A percentile compares a stretch with the other conserved stretches of the same genome.
phyloP scores from a whole-genome alignment of 2,329 filamentous ascomycete species.

The Elsinoe australis region DNA sequence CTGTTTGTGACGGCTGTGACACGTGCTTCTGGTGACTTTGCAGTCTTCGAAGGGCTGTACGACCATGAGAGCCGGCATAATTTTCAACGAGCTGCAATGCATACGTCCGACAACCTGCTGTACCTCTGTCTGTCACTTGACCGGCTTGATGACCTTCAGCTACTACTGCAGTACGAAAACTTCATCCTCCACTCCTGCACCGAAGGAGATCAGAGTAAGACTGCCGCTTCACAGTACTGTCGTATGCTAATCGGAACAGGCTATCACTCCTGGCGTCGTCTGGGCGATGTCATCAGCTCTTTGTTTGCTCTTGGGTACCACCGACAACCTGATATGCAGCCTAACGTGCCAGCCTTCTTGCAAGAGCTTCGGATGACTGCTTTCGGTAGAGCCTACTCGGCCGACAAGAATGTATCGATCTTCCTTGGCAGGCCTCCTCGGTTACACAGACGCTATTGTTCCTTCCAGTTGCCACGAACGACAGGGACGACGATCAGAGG shows the following conservation, averaged over 20 bases:
- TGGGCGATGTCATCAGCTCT: conserved; percentile 42
- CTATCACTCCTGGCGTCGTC: conserved; percentile 41
- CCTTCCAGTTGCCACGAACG: conserved; percentile 23
- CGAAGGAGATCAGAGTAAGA: conserved; percentile 40
- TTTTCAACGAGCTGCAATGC: conserved; percentile 29
- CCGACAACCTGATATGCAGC: conserved; percentile 31
- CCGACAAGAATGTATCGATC: conserved; percentile 43
- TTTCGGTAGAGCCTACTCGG: conserved; percentile 39
- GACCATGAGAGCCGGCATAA: conserved; percentile 13
- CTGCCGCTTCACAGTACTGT: neutral
- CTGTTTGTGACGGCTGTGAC: conserved; percentile 35
- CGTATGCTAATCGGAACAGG: conserved; percentile 31
- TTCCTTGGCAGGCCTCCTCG: conserved; percentile 46
- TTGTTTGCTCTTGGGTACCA: conserved; percentile 44
- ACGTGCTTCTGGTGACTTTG: conserved; percentile 30
- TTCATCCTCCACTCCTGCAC: conserved; percentile 41
- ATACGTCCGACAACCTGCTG: conserved; percentile 33
- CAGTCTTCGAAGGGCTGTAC: conserved; percentile 30
- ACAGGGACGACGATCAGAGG: neutral
- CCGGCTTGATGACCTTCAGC: conserved; percentile 40
- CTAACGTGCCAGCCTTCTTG: conserved; percentile 35
- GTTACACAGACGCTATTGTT: conserved; percentile 39
- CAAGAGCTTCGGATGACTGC: conserved; percentile 35
- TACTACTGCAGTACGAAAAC: conserved; percentile 42
- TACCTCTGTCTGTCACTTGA: conserved; percentile 30